Evolutionary conservation across 805 yeast genomes (phyloP), one percentile per base, ranked within the genome.

Genomic region (Cyberlindnera bimundalis): DNA sequence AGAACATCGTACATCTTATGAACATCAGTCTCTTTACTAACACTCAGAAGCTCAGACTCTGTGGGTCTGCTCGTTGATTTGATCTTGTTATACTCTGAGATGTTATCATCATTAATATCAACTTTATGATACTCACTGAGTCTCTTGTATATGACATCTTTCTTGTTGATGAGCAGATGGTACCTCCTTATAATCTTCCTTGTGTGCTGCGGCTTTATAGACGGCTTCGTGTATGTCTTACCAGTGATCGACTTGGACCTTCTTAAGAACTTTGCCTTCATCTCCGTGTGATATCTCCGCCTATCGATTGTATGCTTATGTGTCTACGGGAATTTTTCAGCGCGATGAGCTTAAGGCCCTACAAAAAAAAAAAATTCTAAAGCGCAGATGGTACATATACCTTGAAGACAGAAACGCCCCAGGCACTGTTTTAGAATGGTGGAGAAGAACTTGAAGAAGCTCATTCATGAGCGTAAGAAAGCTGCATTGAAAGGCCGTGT

Each of bases 161-260:
- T 71, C 45, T 76, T 71, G 50, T 82, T 85, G 42, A 81, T 70
- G 13, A 90, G 66, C 2, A 78, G 73, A 60, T 89, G 97, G 49
- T 78, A 88, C 29, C 88, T 62, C 40, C 96, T 71, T 20, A 90
- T 90, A 16, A 90, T 69, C 52, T 76, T 79, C 35, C 96, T 68
- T 0, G 96, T 83, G 52, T 78, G 69, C 32, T 73, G 71, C 4
- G 88, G 95, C 60, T 82, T 87, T 40, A 81, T 68, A 7, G 68
- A 68, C 3, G 81, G 79, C 8, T 60, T 57, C 21, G 62, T 56
- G 29, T 55, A 50, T 38, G 51, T 46, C 42, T 55, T 55, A 33
- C 61, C 62, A 19, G 62, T 60, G 32, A 56, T 55, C 4, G 59
- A 56, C 31, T 30, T 52, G n/a, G 49, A 35, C 29, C 43, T 47